Evolutionary conservation across 495 filamentous ascomycete genomes (phyloP), one percentile per base, ranked within the genome.

Genomic region (Penicillium pulvis): DNA sequence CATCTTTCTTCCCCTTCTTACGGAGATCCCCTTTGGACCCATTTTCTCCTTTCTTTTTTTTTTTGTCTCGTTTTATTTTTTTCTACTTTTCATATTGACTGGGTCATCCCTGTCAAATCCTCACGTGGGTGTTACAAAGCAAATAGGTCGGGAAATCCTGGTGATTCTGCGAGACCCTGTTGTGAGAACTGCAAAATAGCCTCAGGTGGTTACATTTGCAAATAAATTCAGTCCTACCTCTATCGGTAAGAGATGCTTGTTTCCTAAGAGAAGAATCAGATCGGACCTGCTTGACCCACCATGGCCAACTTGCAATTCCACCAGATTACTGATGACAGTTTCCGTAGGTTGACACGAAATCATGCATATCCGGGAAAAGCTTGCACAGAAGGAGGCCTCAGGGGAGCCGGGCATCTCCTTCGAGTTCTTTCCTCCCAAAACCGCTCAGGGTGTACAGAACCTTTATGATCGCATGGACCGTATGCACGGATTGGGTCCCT

Each of bases 361-460:
- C 46, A 89, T 89, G 86, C 95, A 98, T 80, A 93, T 99, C 81
- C 89, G 84, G 55, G 88, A 95, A 60, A 97, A 97, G 83, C 81
- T 99, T 61, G 83, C 88, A 60, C 90, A 93, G 66, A 89, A 91
- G 77, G 82, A 91, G 66, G 79, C 80, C 59, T 83, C 87, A 58
- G 84, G 85, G 69, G 83, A 85, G 62, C 87, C 92, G 48, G 91
- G 90, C 54, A 96, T 97, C 82, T 98, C 95, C 30, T 99, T 99
- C 73, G 95, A 99, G 77, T 99, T 96, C 81, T 99, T 98, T 76
- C 93, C 95, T 46, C 95, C 95, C n/a, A 99, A 99, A 78, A 99
- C 95, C 1, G 93, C 94, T 1, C 72, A 88, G 81, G 95, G 95
- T 83, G 93, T 99, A 9, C 95, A 98, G 79, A 99, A 99, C 71